Conservation (phyloP, 2,329 filamentous ascomycete genomes). For the Alternaria sp. region DNA sequence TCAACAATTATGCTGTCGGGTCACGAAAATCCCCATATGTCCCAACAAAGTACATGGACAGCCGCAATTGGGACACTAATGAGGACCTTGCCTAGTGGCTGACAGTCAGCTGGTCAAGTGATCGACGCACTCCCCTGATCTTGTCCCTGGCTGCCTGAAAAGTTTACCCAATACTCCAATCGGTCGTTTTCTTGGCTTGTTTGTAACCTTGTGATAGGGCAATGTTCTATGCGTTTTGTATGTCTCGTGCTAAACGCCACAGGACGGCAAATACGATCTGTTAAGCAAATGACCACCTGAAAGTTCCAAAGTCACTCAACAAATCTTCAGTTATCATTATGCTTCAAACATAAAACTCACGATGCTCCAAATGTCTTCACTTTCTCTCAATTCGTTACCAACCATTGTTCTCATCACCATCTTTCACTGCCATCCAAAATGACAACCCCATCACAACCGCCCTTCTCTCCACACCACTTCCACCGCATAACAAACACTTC, state of each 20-base stretch:
- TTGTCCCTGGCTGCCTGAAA: background rate
- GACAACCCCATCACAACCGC: background rate
- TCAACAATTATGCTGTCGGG: background rate
- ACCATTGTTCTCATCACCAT: background rate
- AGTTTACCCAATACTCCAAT: background rate
- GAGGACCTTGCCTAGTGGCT: background rate
- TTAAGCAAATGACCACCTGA: background rate
- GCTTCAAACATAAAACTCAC: background rate
- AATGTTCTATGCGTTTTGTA: background rate
- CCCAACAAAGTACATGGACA: background rate
- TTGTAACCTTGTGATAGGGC: background rate
- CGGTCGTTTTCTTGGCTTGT: too few species aligned
- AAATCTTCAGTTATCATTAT: background rate
- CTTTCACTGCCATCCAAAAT: background rate
- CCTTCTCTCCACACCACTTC: background rate
- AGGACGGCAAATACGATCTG: background rate
- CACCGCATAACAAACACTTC: background rate
- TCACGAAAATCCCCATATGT: background rate
- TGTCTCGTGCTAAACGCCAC: background rate
- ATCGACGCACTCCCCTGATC: background rate
- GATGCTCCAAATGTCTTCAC: background rate
- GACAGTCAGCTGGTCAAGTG: slow-evolving; percentile 2
- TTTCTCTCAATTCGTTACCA: background rate
- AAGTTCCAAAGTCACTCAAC: background rate
- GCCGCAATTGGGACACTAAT: background rate